Evolutionary conservation across 148 eudicot genomes (phyloP).

Genomic region (Euryodendron excelsum): DNA sequence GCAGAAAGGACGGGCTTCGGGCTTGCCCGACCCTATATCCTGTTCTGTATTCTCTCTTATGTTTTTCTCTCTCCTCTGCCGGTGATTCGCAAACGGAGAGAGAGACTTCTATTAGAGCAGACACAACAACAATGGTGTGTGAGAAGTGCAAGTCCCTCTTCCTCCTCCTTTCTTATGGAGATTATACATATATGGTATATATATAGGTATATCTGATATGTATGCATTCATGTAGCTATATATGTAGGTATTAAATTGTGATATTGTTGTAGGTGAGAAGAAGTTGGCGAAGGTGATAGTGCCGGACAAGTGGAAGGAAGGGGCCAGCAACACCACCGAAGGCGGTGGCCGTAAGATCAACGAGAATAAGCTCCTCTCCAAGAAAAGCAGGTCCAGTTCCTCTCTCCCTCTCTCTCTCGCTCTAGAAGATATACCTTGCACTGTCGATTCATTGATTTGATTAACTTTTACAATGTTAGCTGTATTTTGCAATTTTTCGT

Average conservation of each 20-base stretch:
- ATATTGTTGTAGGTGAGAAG: constrained; percentile 66
- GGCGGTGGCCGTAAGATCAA: constrained; percentile 96
- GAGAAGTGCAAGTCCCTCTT: constrained; percentile 63
- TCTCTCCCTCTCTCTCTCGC: too few species aligned
- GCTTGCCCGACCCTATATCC: too few species aligned
- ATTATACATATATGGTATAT: not conserved
- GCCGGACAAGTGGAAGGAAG: constrained; percentile 98
- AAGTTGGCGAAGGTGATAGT: constrained; percentile 87
- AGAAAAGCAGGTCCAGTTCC: constrained; percentile 83
- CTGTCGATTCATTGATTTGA: not conserved
- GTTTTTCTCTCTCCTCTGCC: too few species aligned
- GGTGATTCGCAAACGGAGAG: too few species aligned
- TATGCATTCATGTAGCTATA: not conserved
- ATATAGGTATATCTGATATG: not conserved
- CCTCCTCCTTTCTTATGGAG: not conserved
- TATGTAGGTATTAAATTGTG: not conserved
- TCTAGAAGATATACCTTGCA: not conserved
- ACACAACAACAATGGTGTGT: constrained; percentile 72
- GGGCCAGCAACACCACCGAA: constrained; percentile 90
- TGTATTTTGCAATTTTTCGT: not conserved
- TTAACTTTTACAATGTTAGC: not conserved
- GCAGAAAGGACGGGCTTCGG: too few species aligned
- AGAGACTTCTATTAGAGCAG: too few species aligned
- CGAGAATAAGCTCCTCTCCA: constrained; percentile 92
- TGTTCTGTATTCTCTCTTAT: too few species aligned